Evolutionary conservation across 495 filamentous ascomycete species (phyloP), one percentile per base, ranked within the genome.

Genomic region (Penicillium egyptiacum): DNA sequence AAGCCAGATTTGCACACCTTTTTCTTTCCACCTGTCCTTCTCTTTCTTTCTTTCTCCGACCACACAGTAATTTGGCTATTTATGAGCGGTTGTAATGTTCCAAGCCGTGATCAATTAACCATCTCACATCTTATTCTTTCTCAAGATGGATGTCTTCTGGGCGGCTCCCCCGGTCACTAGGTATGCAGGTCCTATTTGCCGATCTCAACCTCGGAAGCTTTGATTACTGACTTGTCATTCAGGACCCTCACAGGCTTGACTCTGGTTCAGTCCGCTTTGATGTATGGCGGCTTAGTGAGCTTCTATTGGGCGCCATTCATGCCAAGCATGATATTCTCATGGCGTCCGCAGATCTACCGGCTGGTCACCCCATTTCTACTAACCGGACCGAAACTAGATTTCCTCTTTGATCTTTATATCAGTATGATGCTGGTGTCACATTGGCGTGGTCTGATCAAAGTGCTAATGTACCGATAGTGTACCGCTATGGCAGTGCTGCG

Each of bases 361-460:
- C 64, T 91, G 2, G 70, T 85, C 35, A 87, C 89, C 11, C 75
- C 81, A 40, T 96, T 95, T 74, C 70, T 92, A 37, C 68, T 96
- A 53, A 92, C 87, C 12, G 79, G 83, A 30, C 74, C 79, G 16
- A 56, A 81, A 31, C 63, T 93, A 50, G 70, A 69, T 44, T 87
- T 96, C 46, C 56, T 96, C 35, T 77, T 95, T 66, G 91, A 97
- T 73, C 86, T 92, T 25, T 94, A 91, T 74, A 89, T 92, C 66
- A 69, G 88, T 91, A 83, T 67, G 84, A 50, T 51, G 47, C 54
- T 44, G 47, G 52, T 55, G 26, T 43, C 64, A 43, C 35, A 56
- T 55, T 59, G 53, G 50, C 46, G 46, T 51, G 39, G 6, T 6
- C 22, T 59, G 41, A 59, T 37, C 55, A 45, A 26, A 40, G 33